Evolutionary conservation across 1,139 yeast genomes (phyloP).

Genomic region (Suhomyces terraborum): DNA sequence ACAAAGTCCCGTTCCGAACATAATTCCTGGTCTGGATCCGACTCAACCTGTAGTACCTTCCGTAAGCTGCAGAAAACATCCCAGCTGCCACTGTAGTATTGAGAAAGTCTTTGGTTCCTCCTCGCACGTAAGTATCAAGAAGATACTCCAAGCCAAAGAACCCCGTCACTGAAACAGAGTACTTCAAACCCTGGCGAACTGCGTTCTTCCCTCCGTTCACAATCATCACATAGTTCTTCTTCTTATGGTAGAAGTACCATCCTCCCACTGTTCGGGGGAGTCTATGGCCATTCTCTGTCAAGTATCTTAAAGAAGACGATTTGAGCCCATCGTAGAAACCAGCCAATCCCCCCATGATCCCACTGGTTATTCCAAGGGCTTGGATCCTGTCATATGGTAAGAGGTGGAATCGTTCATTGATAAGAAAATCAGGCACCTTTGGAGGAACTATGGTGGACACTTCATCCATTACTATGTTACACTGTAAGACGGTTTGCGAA

Average conservation of each 20-base stretch:
- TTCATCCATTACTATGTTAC: background rate
- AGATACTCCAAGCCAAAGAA: conserved; percentile 65
- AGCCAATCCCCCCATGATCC: conserved; percentile 57
- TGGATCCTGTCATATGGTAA: conserved; percentile 39
- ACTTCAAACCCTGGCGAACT: conserved; percentile 44
- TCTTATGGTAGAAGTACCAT: conserved; percentile 87
- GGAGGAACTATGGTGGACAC: background rate
- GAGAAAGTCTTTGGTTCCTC: conserved; percentile 57
- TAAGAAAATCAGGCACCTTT: conserved; percentile 14
- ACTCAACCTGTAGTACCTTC: conserved; percentile 46
- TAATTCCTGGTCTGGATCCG: conserved; percentile 50
- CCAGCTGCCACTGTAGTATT: conserved; percentile 62
- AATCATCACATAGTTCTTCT: conserved; percentile 76
- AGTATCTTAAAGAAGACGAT: conserved; percentile 56
- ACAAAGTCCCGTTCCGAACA: conserved; percentile 52
- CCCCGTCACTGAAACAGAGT: conserved; percentile 48
- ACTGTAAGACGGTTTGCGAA: background rate
- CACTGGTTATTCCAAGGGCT: conserved; percentile 40
- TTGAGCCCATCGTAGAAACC: conserved; percentile 69
- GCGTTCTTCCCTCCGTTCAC: conserved; percentile 54
- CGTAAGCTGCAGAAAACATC: conserved; percentile 54
- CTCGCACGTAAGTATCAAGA: conserved; percentile 52
- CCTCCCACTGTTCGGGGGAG: conserved; percentile 79
- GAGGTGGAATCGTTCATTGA: conserved; percentile 45
- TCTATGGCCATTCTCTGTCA: conserved; percentile 83